Evolutionary conservation across 2,329 filamentous ascomycete species (phyloP).

Genomic region (Chalaropsis ovoidea): DNA sequence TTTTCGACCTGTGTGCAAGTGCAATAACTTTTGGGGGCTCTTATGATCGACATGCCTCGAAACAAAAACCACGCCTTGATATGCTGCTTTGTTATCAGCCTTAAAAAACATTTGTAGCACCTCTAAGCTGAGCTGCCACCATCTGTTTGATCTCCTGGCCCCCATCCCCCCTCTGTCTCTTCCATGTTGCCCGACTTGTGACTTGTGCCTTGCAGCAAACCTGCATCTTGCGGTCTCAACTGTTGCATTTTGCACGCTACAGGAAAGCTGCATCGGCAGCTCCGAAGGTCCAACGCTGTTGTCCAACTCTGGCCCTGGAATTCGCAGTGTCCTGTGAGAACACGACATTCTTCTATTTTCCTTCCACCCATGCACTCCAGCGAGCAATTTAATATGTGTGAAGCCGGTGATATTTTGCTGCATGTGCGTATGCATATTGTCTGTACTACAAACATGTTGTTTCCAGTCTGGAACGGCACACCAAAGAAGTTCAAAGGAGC

Average conservation of each 20-base stretch:
- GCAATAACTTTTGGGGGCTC: background rate
- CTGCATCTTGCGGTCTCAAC: conserved; percentile 7
- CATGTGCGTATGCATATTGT: background rate
- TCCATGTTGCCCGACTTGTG: conserved; percentile 8
- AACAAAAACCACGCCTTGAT: background rate
- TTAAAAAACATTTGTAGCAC: background rate
- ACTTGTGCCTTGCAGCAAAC: conserved; percentile 12
- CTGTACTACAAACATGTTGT: conserved; percentile 1
- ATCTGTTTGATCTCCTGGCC: conserved; percentile 3
- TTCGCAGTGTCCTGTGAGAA: background rate
- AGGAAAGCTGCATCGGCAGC: conserved; percentile 16
- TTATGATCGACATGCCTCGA: background rate
- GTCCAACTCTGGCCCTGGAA: conserved; percentile 1
- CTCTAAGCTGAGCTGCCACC: conserved; percentile 1
- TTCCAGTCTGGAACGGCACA: conserved; percentile 4
- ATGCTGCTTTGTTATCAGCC: background rate
- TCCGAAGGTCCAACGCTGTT: conserved; percentile 4
- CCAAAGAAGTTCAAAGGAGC: conserved; percentile 3
- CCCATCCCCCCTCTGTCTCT: too few species aligned
- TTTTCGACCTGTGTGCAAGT: background rate
- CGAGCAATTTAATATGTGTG: background rate
- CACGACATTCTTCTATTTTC: background rate
- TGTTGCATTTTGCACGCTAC: conserved; percentile 4
- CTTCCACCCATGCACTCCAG: background rate
- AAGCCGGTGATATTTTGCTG: background rate